These are phyloP conservation scores for Digitaria exilis DNA, from an alignment of 202 grass and related monocot genomes.

Conservation along the genomic window DNA sequence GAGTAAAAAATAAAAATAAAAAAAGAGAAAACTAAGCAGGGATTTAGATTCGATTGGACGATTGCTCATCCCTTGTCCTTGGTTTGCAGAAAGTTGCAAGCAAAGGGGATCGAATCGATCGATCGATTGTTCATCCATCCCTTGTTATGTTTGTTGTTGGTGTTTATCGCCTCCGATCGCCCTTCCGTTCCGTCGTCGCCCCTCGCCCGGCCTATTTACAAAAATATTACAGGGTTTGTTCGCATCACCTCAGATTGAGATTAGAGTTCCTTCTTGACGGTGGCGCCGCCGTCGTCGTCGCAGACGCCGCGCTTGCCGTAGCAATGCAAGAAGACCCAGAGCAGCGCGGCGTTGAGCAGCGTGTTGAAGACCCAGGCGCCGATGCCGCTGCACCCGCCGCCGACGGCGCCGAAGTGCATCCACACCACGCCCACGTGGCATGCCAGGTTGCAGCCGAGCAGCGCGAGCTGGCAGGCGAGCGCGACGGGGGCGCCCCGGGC, in stretches of 20 bases:
- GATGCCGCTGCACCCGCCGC: conserved; percentile 83
- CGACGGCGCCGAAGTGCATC: conserved; percentile 79
- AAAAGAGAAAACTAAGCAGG: background rate
- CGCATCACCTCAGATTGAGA: background rate
- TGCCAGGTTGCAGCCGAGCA: conserved; percentile 69
- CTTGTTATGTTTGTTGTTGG: background rate
- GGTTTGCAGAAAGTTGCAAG: background rate
- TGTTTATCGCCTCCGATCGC: conserved; percentile 33
- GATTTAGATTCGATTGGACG: background rate
- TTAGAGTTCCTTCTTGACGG: conserved; percentile 18
- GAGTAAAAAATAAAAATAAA: background rate
- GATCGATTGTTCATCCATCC: background rate
- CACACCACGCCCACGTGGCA: conserved; percentile 85
- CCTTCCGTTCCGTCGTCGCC: no score
- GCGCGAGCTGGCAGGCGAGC: conserved; percentile 63
- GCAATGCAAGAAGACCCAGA: conserved; percentile 81
- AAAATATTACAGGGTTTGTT: conserved; percentile 34
- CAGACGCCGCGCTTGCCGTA: conserved; percentile 57
- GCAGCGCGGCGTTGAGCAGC: conserved; percentile 69
- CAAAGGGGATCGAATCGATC: background rate
- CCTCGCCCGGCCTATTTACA: conserved; percentile 32
- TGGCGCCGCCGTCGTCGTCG: conserved; percentile 37
- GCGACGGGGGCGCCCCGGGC: conserved; percentile 36
- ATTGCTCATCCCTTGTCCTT: background rate
- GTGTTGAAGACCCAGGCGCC: conserved; percentile 82